A percentile compares a stretch with the other conserved stretches of the same genome.
These are phyloP conservation scores for Trypanosoma theileri DNA, from an alignment of 208 protist genomes.

Conservation along the genomic window DNA sequence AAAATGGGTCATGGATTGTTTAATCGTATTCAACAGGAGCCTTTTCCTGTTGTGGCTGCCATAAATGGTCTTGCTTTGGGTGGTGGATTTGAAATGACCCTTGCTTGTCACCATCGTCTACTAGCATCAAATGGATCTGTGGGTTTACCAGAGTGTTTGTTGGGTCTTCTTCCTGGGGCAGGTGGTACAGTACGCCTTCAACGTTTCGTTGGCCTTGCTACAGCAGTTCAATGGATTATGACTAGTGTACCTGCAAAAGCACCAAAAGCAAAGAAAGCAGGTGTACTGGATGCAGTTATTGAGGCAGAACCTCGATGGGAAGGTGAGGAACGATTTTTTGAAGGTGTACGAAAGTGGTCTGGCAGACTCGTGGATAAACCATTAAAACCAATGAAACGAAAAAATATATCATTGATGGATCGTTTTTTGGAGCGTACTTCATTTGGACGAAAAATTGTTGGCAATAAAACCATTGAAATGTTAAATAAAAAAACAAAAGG, in stretches of 20 bases:
- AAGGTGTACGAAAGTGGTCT: conserved; percentile 59
- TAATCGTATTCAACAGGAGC: conserved; percentile 57
- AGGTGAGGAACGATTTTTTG: conserved; percentile 75
- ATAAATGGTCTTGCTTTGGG: conserved; percentile 94
- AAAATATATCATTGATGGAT: conserved; percentile 49
- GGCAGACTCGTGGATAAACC: conserved; percentile 60
- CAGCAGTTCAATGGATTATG: conserved; percentile 89
- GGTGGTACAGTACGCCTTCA: conserved; percentile 95
- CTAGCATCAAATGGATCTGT: conserved; percentile 57
- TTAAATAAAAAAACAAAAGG: conserved; percentile 90
- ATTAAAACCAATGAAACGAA: conserved; percentile 43
- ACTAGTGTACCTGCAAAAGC: conserved; percentile 72
- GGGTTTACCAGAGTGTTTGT: conserved; percentile 89
- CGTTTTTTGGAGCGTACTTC: conserved; percentile 53
- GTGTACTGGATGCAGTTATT: conserved; percentile 64
- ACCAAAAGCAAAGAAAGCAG: conserved; percentile 73
- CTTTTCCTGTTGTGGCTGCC: conserved; percentile 89
- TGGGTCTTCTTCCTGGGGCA: conserved; percentile 93
- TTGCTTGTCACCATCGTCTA: conserved; percentile 92
- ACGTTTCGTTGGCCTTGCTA: conserved; percentile 85
- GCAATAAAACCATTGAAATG: conserved; percentile 50
- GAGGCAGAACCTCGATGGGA: conserved; percentile 49
- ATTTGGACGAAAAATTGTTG: conserved; percentile 64
- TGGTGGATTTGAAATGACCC: conserved; percentile 93
- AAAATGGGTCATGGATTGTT: conserved; percentile 58